phyloP scores from a whole-genome alignment of 345 rosid species.

The Streptanthus diversifolius region DNA sequence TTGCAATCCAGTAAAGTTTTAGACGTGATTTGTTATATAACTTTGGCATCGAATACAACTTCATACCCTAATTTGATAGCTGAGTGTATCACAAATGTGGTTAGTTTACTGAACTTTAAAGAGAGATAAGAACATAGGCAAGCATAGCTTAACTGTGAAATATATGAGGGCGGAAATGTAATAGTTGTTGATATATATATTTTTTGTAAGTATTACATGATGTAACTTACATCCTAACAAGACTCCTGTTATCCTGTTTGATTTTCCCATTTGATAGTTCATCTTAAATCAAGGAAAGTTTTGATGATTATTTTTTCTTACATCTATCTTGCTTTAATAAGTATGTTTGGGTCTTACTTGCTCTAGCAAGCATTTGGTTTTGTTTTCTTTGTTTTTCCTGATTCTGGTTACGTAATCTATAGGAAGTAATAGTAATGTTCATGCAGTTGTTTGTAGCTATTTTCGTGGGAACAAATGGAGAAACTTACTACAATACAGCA shows the following conservation, averaged over 20 bases:
- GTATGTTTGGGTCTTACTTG: neutral
- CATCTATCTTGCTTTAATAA: neutral
- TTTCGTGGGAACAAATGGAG: constrained; percentile 81
- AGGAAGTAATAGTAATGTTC: neutral
- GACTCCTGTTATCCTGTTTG: neutral
- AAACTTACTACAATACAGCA: constrained; percentile 84
- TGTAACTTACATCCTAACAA: neutral
- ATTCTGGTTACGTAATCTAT: neutral
- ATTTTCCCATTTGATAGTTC: neutral
- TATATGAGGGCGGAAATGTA: too few relatives aligned
- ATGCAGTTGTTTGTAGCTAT: constrained; percentile 66
- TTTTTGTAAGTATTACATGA: too few relatives aligned
- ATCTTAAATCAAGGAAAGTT: neutral
- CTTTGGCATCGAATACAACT: neutral
- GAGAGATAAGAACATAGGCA: neutral
- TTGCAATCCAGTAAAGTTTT: neutral
- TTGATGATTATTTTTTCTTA: neutral
- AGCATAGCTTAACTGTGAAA: too few relatives aligned
- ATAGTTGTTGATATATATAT: too few relatives aligned
- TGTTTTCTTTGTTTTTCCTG: neutral
- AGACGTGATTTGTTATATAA: neutral
- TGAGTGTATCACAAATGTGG: neutral
- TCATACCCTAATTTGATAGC: neutral
- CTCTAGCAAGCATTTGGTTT: neutral
- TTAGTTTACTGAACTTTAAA: neutral